Base-by-base conservation (phyloP, 352 stramenopile species). In the Pythium rishiriense region DNA sequence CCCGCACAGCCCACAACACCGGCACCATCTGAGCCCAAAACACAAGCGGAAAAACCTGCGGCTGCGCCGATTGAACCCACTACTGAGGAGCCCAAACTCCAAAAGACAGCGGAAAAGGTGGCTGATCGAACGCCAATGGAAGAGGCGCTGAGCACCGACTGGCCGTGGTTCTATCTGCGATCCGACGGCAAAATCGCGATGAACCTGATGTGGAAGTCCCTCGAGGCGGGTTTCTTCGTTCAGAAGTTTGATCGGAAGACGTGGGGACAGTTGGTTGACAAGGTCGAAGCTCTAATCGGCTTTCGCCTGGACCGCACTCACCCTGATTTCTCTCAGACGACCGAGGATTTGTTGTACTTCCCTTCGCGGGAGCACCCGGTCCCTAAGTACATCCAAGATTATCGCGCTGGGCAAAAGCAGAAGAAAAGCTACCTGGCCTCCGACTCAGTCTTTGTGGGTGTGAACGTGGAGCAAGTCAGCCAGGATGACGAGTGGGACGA, bases 171-270 rank as follows among this genome's bases (percentile, higher is more conserved):
- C 12, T 93, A 87, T 49, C 71, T 94, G 46, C 80, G 83, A 5
- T 93, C 83, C 11, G 85, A 94, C 29, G 85, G 81, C 41, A 94
- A 94, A 63, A 63, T 94, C 35, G 85, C 85, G 4, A 94, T 94
- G 83, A 90, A 90, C n/a, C 62, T 87, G 0, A 85, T 93, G 33
- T 94, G 85, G 85, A 74, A 78, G 28, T 87, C 83, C 12, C 71
- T 94, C 6, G 82, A 91, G 29, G 75, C 76, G 1, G 74, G 78
- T 0, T 92, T 90, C 58, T 93, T 88, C 43, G 45, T 75, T 6
- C 49, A 66, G 28, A 87, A 88, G 24, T 62, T 64, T 4, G 33
- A 72, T 41, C 37, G 15, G 21, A 22, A 55, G 10, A 73, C 66
- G 12, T 73, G 59, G 60, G 15, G 9, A 3, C 11, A 54, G 7